Base-by-base conservation (phyloP, 768 basidiomycete genomes). In the Arthromyces matolae region DNA sequence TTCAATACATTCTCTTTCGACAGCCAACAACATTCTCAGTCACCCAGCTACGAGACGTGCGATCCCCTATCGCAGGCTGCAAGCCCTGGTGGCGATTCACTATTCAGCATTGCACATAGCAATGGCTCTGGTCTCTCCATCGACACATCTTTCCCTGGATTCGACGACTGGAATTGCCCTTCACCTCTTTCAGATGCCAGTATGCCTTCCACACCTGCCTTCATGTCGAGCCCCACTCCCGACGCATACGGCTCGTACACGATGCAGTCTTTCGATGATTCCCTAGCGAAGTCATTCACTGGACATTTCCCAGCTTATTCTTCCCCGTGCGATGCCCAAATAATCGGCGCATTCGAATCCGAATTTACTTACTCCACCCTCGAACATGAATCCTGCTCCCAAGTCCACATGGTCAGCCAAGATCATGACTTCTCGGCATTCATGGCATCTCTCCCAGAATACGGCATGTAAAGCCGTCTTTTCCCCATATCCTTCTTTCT, bases 1-100 rank as follows among this genome's bases (percentile, higher is more conserved):
- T 75, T 76, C 48, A 64, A 63, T 49, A 54, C 66, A 37, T 77
- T 77, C 63, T 70, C 76, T 34, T 79, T 77, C 61, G 66, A 74
- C 50, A 70, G 64, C 42, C 55, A 66, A 25, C 45, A 66, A 25
- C 45, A 60, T 2, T 62, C 68, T 6, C 68, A 69, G 2, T 22
- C 61, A 7, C 57, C 65, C 3, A 44, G 60, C 5, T 69, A 64
- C 49, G 56, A 44, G 28, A n/a, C 66, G 4, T 61, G 58, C 53
- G 60, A 63, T 42, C 60, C 62, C 9, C 51, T 62, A 29, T 56
- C 61, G 27, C 55, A 58, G 20, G 55, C 55, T 10, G 38, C 60
- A 24, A 62, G 53, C 24, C 56, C 62, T 13, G 52, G 24, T 19
- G 35, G 31, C 28, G 46, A 44, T 34, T 14, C 50, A n/a, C 36